Base-by-base conservation (phyloP, 352 stramenopile species). In the Blastocystis hominis region DNA sequence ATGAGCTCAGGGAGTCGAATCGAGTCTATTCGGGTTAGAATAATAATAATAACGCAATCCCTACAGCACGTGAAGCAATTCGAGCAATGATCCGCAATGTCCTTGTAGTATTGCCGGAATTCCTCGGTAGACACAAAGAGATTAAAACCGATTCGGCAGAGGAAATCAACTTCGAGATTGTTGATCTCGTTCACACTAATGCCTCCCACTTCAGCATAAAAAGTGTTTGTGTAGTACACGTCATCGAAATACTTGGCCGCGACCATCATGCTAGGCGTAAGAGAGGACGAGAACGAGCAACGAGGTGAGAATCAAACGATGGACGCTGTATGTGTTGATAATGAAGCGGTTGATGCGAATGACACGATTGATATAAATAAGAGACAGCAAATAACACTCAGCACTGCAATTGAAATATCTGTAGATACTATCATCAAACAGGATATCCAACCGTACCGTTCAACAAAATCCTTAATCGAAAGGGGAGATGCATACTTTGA, bases 211-310 rank as follows among this genome's bases (percentile, higher is more conserved):
- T 87, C 64, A 44, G 96, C 94, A 90, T 98, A 99, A 92, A 98
- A 98, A 24, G 95, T 95, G 91, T 99, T 99, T 89, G 98, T 98
- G 90, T 98, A 99, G 91, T 98, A 99, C 64, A 97, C 94, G 92
- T 99, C 97, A 90, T 99, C 97, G 88, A 98, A 98, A 90, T 98
- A 98, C 91, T 99, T 99, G 84, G 97, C 96, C 4, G 96, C 95
- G 6, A 99, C 89, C 86, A 98, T 94, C 80, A 98, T 92, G 61
- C 94, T 93, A 68, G 30, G 38, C 10, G 40, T 54, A 24, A 2
- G 50, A 10, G 38, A 4, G 15, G 50, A 61, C 3, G 7, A 62
- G 38, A 47, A 36, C 24, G 20, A 3, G 13, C 47, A 70, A 91
- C 89, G 89, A 91, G 24, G 96, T 98, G 89, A 98, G 98, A 59